phyloP scores from a whole-genome alignment of 1,284 basidiomycete species.

The Singerocomus inundabilis region DNA sequence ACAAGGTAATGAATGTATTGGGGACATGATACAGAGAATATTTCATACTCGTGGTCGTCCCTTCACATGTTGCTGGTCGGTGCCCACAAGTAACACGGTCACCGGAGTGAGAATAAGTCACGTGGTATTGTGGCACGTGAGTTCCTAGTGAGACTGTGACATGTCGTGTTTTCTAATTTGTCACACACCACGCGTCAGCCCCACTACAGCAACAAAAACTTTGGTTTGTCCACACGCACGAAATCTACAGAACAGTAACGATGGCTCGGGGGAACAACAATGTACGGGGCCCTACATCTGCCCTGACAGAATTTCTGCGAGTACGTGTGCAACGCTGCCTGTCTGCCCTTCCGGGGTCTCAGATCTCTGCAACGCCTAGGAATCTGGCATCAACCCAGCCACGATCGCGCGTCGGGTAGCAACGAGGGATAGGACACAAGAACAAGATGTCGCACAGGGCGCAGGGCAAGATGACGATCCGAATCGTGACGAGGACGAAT shows the following conservation, averaged over 20 bases:
- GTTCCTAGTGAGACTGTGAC: constrained; percentile 8
- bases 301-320: constrained; percentile 87
- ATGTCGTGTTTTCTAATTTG: constrained; percentile 10
- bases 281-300: constrained; percentile 87
- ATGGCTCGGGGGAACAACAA: constrained; percentile 49
- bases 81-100: too few species aligned
- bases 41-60: too few species aligned
- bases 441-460: constrained; percentile 33
- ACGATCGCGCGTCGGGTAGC: constrained; percentile 61
- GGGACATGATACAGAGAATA: too few species aligned
- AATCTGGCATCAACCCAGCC: constrained; percentile 74
- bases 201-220: constrained; percentile 1
- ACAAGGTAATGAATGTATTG: constrained; percentile 11
- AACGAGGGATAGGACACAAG: constrained; percentile 38
- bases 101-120: too few species aligned
- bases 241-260: background rate
- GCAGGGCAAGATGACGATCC: constrained; percentile 34
- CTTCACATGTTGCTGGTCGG: too few species aligned
- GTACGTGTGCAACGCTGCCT: constrained; percentile 43
- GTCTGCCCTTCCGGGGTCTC: background rate
- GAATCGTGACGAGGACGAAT: constrained; percentile 3
- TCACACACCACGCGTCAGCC: constrained; percentile 7
- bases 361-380: constrained; percentile 41
- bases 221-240: background rate
- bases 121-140: too few species aligned